phyloP scores from a whole-genome alignment of 23 red algal genomes.

The Gracilariopsis chorda region DNA sequence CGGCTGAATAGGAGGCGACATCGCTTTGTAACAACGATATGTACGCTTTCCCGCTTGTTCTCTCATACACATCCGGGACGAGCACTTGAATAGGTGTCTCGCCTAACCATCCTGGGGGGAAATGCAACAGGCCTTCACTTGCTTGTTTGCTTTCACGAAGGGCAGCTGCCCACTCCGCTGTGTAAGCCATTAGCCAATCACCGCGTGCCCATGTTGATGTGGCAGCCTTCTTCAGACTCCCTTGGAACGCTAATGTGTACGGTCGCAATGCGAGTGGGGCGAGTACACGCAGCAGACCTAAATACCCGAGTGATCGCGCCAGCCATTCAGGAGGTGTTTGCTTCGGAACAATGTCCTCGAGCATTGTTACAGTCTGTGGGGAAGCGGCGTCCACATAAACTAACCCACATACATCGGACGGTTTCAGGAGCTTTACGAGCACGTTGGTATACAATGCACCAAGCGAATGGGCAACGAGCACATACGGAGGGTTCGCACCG shows the following conservation, averaged over 20 bases:
- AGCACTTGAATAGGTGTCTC: constrained; percentile 41
- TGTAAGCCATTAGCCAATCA: constrained; percentile 45
- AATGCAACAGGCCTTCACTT: neutral
- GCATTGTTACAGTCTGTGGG: neutral
- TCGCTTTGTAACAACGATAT: neutral
- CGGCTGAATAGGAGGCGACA: constrained; percentile 3
- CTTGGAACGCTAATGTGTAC: constrained; percentile 15
- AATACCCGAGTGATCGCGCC: neutral
- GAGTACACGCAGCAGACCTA: constrained; percentile 16
- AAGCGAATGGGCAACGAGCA: constrained; percentile 48
- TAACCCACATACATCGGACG: constrained; percentile 31
- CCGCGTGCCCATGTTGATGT: constrained; percentile 11
- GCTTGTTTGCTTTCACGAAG: neutral
- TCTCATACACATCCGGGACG: constrained; percentile 38
- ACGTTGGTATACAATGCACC: constrained; percentile 29
- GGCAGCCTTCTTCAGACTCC: neutral
- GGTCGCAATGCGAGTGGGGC: neutral
- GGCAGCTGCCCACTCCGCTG: constrained; percentile 23
- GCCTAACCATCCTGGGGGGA: constrained; percentile 30
- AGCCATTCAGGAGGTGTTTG: constrained; percentile 7
- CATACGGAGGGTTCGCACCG: constrained; percentile 30
- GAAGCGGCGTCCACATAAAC: constrained; percentile 58
- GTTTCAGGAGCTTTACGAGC: neutral
- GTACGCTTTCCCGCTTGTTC: constrained; percentile 9
- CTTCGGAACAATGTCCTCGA: constrained; percentile 1